These are phyloP conservation scores for Euclidium syriacum DNA, from an alignment of 345 rosid genomes.

Conservation along the genomic window DNA sequence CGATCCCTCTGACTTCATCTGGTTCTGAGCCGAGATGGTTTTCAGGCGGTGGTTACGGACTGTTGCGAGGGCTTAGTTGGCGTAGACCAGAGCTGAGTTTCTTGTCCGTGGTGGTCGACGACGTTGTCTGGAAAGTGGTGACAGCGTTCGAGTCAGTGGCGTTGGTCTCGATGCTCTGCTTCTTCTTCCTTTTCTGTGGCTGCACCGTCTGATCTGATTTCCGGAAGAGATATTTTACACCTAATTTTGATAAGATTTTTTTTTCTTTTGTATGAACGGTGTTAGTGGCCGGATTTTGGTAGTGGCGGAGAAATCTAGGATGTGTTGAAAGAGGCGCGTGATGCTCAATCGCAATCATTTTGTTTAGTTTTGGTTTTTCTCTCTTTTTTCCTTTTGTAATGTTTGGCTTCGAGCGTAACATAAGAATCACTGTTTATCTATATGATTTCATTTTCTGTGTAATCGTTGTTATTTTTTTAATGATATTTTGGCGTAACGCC, in stretches of 20 bases:
- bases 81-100: slow-evolving; percentile 36
- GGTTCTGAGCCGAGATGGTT: slow-evolving; percentile 9
- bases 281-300: slow-evolving; percentile 5
- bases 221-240: too few relatives aligned
- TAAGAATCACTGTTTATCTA: neutral
- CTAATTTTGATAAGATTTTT: neutral
- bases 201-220: slow-evolving; percentile 48
- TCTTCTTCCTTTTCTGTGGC: slow-evolving; percentile 87
- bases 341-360: neutral
- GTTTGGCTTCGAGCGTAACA: too few relatives aligned
- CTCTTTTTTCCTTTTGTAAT: too few relatives aligned
- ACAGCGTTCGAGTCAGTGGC: slow-evolving; percentile 84
- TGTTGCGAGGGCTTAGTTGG: slow-evolving; percentile 14
- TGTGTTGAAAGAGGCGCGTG: slow-evolving; percentile 12
- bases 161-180: slow-evolving; percentile 77
- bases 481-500: too few relatives aligned
- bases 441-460: neutral
- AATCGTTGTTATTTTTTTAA: too few relatives aligned
- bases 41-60: slow-evolving; percentile 4
- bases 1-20: neutral
- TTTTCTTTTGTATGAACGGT: neutral
- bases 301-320: slow-evolving; percentile 14
- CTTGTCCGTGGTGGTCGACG: slow-evolving; percentile 53
- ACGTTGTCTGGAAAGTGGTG: slow-evolving; percentile 61
- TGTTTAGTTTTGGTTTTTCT: slow-evolving; percentile 10